phyloP scores from a whole-genome alignment of 768 basidiomycete genomes.

The Mycena olivaceomarginata region DNA sequence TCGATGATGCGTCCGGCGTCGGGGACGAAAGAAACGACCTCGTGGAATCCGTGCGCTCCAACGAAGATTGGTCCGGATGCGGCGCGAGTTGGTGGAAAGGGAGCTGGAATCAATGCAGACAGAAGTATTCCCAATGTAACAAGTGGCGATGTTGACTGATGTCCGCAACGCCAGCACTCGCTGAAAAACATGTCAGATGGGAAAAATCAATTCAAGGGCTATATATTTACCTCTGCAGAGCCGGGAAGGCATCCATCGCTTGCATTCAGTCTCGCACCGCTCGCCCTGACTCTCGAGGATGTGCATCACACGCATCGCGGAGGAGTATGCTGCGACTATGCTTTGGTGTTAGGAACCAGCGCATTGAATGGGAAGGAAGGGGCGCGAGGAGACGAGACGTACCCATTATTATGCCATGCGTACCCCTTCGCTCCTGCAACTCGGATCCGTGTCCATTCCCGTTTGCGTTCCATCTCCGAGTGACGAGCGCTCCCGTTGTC shows the following conservation, averaged over 20 bases:
- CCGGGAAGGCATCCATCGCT: slow-evolving; percentile 99
- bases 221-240: slow-evolving; percentile 90
- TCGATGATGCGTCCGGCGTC: no score
- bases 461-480: neutral
- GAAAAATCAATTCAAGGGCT: slow-evolving; percentile 19
- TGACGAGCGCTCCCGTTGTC: no score
- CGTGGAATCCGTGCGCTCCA: no score
- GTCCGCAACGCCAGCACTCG: slow-evolving; percentile 97
- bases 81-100: slow-evolving; percentile 75
- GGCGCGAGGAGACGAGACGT: neutral
- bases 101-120: slow-evolving; percentile 79
- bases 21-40: no score
- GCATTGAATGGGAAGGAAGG: neutral
- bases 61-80: slow-evolving; percentile 52
- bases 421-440: neutral
- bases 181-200: slow-evolving; percentile 62
- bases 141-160: slow-evolving; percentile 99
- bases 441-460: neutral
- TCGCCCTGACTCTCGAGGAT: slow-evolving; percentile 94
- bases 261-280: slow-evolving; percentile 96
- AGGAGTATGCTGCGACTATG: neutral
- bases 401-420: neutral
- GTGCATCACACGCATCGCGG: neutral
- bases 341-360: neutral
- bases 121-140: slow-evolving; percentile 95